Conservation (phyloP, 2,329 filamentous ascomycete genomes). For the Penicillium sp. region DNA sequence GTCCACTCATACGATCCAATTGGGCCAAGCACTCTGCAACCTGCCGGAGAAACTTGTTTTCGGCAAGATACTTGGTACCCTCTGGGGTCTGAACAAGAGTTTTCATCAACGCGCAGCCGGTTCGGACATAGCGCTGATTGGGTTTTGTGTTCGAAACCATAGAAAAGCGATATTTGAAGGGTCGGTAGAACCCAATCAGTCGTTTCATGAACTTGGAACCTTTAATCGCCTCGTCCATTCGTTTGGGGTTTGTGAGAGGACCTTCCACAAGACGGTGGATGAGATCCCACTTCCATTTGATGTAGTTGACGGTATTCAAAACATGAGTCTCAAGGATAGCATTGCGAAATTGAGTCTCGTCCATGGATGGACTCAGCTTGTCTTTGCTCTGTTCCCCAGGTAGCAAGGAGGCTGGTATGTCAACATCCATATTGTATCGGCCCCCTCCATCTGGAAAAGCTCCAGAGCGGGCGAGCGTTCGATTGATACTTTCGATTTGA, state of each 20-base stretch:
- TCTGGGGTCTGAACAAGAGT: slow-evolving; percentile 79
- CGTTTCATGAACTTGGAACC: slow-evolving; percentile 95
- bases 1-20: slow-evolving; percentile 71
- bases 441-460: slow-evolving; percentile 39
- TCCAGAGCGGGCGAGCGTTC: slow-evolving; percentile 77
- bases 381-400: slow-evolving; percentile 44
- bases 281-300: slow-evolving; percentile 97
- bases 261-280: slow-evolving; percentile 89
- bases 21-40: slow-evolving; percentile 94
- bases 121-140: slow-evolving; percentile 88
- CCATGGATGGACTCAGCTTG: slow-evolving; percentile 56
- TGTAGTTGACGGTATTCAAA: slow-evolving; percentile 78
- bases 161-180: slow-evolving; percentile 94
- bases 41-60: slow-evolving; percentile 89
- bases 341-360: slow-evolving; percentile 58
- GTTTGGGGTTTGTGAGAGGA: slow-evolving; percentile 80
- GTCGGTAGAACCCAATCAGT: slow-evolving; percentile 87
- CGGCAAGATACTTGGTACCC: slow-evolving; percentile 75
- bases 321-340: slow-evolving; percentile 70
- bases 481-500: slow-evolving; percentile 94
- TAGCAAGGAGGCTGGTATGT: slow-evolving; percentile 41
- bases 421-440: slow-evolving; percentile 41
- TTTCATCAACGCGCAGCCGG: slow-evolving; percentile 81
- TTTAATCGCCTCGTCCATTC: slow-evolving; percentile 88
- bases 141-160: slow-evolving; percentile 84